phyloP scores from a whole-genome alignment of 805 yeast species.

The Yarrowia sp. region DNA sequence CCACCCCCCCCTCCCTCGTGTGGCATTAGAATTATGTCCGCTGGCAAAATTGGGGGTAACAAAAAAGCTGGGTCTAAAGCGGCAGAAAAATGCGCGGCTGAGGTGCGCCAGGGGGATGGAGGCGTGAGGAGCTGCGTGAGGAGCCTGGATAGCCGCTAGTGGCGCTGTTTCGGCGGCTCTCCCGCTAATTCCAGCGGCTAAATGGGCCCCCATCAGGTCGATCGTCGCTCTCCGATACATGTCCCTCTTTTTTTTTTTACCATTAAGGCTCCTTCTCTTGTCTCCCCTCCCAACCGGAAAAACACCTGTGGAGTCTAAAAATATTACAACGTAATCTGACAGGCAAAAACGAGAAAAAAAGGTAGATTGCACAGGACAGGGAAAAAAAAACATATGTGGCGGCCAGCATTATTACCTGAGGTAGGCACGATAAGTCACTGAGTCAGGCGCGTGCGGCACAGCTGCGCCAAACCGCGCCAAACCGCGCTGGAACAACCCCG shows the following conservation, averaged over 20 bases:
- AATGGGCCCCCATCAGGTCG: too few species aligned
- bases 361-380: neutral
- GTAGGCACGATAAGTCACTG: constrained; percentile 16
- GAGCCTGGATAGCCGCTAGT: too few species aligned
- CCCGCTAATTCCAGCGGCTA: neutral
- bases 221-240: too few species aligned
- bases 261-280: too few species aligned
- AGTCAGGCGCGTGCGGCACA: neutral
- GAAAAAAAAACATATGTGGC: neutral
- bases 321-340: constrained; percentile 3
- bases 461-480: too few species aligned
- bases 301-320: constrained; percentile 11
- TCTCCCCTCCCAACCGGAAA: constrained; percentile 25
- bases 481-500: too few species aligned
- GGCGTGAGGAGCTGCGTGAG: neutral
- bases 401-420: neutral
- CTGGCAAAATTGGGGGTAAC: constrained; percentile 5
- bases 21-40: constrained; percentile 16
- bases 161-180: too few species aligned
- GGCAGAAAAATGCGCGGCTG: constrained; percentile 33
- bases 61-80: neutral
- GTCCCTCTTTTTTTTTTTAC: too few species aligned
- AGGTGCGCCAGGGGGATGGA: neutral
- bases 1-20: neutral
- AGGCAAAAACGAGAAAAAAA: neutral